A percentile compares a stretch with the other conserved stretches of the same genome.
Evolutionary conservation across 2,329 filamentous ascomycete genomes (phyloP).

Genomic region (Microcyclosporella mali): DNA sequence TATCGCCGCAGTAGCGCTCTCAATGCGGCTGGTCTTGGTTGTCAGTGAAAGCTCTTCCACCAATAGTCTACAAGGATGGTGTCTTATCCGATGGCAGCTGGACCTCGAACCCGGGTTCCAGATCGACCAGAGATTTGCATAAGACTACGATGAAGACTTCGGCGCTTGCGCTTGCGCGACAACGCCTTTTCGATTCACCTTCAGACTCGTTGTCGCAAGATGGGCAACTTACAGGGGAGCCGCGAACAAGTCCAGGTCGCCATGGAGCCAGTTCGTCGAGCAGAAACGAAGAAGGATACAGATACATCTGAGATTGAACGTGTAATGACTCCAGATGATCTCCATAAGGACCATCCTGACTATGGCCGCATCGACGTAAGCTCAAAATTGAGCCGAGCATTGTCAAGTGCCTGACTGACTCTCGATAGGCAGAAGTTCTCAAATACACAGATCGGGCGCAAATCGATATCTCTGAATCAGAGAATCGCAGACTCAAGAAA

Average conservation of each 20-base stretch:
- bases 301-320: constrained; percentile 41
- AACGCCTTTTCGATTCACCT: no score
- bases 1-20: not conserved
- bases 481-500: constrained; percentile 55
- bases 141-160: constrained; percentile 1
- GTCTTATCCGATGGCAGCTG: not conserved
- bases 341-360: constrained; percentile 50
- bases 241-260: constrained; percentile 8
- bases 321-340: constrained; percentile 41
- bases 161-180: no score
- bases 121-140: constrained; percentile 10
- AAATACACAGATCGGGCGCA: constrained; percentile 56
- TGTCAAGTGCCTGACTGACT: not conserved
- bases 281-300: constrained; percentile 8
- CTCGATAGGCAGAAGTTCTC: constrained; percentile 53
- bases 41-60: constrained; percentile 4
- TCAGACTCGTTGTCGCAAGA: not conserved
- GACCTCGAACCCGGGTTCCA: constrained; percentile 1
- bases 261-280: not conserved
- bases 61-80: constrained; percentile 5
- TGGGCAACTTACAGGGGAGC: not conserved
- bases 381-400: not conserved
- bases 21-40: not conserved
- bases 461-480: constrained; percentile 54
- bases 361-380: constrained; percentile 53